phyloP scores from a whole-genome alignment of 169 alveolate genomes.

The Plasmodium gallinaceum region DNA sequence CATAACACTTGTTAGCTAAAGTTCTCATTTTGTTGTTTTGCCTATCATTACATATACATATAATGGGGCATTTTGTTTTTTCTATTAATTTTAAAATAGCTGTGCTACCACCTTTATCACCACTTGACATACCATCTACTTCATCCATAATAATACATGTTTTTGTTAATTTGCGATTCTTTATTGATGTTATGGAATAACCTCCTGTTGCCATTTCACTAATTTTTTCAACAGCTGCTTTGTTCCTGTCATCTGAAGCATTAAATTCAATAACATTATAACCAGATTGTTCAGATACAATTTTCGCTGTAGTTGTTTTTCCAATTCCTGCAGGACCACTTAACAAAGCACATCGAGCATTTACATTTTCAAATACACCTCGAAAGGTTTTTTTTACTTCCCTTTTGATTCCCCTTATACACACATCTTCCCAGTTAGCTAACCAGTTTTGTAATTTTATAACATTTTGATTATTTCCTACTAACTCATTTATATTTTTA shows the following conservation, averaged over 20 bases:
- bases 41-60: conserved; percentile 97
- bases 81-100: conserved; percentile 95
- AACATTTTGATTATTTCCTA: conserved; percentile 93
- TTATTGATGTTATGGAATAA: conserved; percentile 74
- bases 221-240: conserved; percentile 91
- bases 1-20: conserved; percentile 94
- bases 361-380: conserved; percentile 81
- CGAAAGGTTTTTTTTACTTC: conserved; percentile 66
- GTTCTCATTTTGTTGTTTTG: conserved; percentile 83
- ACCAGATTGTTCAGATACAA: conserved; percentile 92
- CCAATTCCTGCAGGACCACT: conserved; percentile 99
- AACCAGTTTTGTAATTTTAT: conserved; percentile 94
- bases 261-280: conserved; percentile 95
- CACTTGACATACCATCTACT: conserved; percentile 98
- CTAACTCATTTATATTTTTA: conserved; percentile 89
- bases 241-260: conserved; percentile 97
- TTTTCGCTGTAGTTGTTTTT: conserved; percentile 96
- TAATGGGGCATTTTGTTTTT: conserved; percentile 95
- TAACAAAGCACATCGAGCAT: conserved; percentile 95
- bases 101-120: conserved; percentile 98
- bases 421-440: conserved; percentile 94
- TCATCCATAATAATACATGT: conserved; percentile 96
- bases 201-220: conserved; percentile 89
- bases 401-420: conserved; percentile 88
- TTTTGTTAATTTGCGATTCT: conserved; percentile 78